Conservation (phyloP, 495 filamentous ascomycete species). For the Darksidea phi region DNA sequence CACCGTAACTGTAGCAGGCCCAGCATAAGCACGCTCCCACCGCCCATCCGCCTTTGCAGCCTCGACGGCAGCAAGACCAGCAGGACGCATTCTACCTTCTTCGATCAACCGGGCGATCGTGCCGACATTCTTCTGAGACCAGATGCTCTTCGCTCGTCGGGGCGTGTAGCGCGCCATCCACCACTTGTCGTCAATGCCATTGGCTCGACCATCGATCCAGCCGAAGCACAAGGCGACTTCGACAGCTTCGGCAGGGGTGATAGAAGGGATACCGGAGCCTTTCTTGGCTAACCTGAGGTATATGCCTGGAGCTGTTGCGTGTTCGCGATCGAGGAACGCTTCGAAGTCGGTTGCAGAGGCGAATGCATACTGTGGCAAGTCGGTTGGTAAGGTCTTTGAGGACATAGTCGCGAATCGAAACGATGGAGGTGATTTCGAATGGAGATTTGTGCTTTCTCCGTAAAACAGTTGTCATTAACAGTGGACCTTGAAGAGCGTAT, state of each 20-base stretch:
- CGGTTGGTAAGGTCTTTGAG: neutral
- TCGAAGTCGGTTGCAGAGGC: conserved; percentile 44
- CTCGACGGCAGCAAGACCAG: conserved; percentile 52
- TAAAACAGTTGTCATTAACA: conserved; percentile 7
- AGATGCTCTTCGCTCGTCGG: conserved; percentile 53
- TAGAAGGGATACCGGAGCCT: conserved; percentile 44
- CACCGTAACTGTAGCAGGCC: conserved; percentile 46
- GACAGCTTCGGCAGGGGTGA: conserved; percentile 55
- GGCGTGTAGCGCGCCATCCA: conserved; percentile 57
- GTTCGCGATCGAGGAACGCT: conserved; percentile 48
- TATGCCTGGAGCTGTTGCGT: conserved; percentile 45
- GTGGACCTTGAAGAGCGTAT: neutral
- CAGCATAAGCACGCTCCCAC: conserved; percentile 56
- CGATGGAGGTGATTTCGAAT: too few species aligned
- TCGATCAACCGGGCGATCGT: conserved; percentile 47
- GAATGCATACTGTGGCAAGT: conserved; percentile 46
- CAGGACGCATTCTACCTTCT: conserved; percentile 49
- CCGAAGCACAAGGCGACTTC: conserved; percentile 58
- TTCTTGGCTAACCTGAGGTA: conserved; percentile 59
- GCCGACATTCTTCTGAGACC: conserved; percentile 54
- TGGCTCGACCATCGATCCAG: conserved; percentile 60
- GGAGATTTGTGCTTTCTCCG: too few species aligned
- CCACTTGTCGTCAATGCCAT: conserved; percentile 44
- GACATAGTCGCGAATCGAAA: too few species aligned
- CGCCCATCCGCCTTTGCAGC: conserved; percentile 56